Evolutionary conservation across 2,329 filamentous ascomycete genomes (phyloP).

Genomic region (Botrytis fragariae): DNA sequence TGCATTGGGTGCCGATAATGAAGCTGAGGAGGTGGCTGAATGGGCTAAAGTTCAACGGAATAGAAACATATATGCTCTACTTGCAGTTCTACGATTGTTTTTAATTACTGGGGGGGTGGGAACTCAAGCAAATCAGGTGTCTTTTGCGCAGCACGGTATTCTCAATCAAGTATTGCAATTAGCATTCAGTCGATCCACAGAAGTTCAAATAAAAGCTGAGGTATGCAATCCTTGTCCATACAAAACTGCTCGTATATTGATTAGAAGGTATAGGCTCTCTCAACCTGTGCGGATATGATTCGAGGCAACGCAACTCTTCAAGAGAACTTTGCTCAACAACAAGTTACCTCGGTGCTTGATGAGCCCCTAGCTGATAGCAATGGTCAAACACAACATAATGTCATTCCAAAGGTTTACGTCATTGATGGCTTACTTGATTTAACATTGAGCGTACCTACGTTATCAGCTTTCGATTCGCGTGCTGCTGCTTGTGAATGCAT

Average conservation of each 20-base stretch:
- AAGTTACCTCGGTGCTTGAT: conserved; percentile 63
- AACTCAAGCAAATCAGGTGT: conserved; percentile 77
- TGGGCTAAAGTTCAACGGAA: conserved; percentile 79
- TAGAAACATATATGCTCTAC: conserved; percentile 86
- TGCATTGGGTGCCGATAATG: conserved; percentile 54
- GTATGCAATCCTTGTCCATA: conserved; percentile 42
- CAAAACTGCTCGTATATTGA: conserved; percentile 22
- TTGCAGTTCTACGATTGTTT: conserved; percentile 85
- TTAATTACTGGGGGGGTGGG: conserved; percentile 76
- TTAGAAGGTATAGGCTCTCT: conserved; percentile 60
- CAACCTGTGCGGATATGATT: conserved; percentile 85
- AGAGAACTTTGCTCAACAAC: conserved; percentile 83
- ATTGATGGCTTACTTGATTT: conserved; percentile 90
- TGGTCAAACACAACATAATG: conserved; percentile 47
- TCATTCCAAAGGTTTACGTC: conserved; percentile 71
- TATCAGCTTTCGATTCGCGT: conserved; percentile 73
- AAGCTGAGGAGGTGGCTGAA: conserved; percentile 59
- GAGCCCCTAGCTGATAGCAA: conserved; percentile 38
- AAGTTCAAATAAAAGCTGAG: conserved; percentile 78
- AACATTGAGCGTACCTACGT: conserved; percentile 64
- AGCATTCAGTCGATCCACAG: conserved; percentile 71
- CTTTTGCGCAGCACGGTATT: conserved; percentile 81
- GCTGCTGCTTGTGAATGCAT: conserved; percentile 86
- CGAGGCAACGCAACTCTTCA: conserved; percentile 76
- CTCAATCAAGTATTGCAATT: conserved; percentile 77